Evolutionary conservation across 176 grass and related monocot genomes (phyloP), one percentile per base, ranked within the genome.

Genomic region (Lolium rigidum): DNA sequence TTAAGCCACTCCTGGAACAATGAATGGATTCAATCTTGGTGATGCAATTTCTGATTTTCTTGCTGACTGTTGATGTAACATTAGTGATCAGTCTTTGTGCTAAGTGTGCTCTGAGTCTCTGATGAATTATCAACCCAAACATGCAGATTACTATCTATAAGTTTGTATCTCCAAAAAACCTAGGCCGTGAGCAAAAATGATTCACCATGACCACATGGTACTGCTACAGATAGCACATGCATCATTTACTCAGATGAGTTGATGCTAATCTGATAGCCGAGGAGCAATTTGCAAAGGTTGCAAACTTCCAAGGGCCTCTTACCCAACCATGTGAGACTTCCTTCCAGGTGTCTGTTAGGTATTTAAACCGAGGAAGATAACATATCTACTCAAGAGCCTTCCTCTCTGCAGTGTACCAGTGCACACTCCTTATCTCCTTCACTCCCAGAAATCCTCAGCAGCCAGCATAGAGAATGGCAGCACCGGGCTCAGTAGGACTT

Each of bases 401-500:
- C 24, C 64, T 13, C 71, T n/a, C 55, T 22, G 37, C 52, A 31
- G 54, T 67, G 24, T 54, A 61, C 66, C 54, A 17, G 54, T 60
- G 51, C 70, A 46, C 64, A 82, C 84, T 92, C 83, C 87, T 89
- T 86, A 89, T 89, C 87, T 69, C 80, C 87, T 91, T 77, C 69
- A 71, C 50, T 76, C 68, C 31, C 3, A 76, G 1, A 60, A 47
- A 68, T 16, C 65, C 59, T 43, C 25, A 87, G 84, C 62, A 18
- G 64, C 41, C 6, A 18, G 64, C 79, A 84, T 6, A 41, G 39
- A 82, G 56, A 62, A 94, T 88, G 88, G 84, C 83, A 62, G 78
- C 85, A 20, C 54, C 87, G 50, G 55, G 83, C 16, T 89, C 88
- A 11, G 72, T 77, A 5, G 90, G 81, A 83, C 71, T 93, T 60